Evolutionary conservation across 2,329 filamentous ascomycete genomes (phyloP), one percentile per base, ranked within the genome.

Genomic region (Colletotrichum tanaceti): DNA sequence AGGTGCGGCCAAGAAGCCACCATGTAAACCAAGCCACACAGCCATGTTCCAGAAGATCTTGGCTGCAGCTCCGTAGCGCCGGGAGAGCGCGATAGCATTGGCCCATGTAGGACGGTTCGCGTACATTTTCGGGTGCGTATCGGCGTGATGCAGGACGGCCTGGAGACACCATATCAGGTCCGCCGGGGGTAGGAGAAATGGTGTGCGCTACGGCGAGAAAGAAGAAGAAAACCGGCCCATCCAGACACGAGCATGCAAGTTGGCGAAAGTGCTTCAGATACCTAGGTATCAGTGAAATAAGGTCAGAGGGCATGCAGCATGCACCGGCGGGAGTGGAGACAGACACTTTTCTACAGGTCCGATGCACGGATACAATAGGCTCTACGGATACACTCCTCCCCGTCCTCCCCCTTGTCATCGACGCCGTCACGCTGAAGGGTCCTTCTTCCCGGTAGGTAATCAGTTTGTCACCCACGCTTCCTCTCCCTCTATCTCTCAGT

Each of bases 41-140:
- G 49, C 65, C 62, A 55, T 65, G 55, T 68, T 65, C 65, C 55
- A 61, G 65, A 60, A 65, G 65, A 60, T 11, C 65, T 66, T 68
- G 63, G 66, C 66, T 57, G 50, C 62, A 66, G 49, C 43, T 61
- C 66, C 55, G 55, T 68, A 68, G 62, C 49, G 55, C 62, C 66
- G 63, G 66, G 66, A 57, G 55, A 43, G 49, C 5, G 43, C 38
- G 16, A 24, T 32, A 44, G 50, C 55, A 55, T 49, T 55, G 57
- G 61, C 9, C 38, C 32, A 24, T 49, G 47, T 47, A 32, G 35
- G 38, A 22, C 14, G 22, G 13, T 18, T 63, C 55, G 55, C 28
- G 10, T 47, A 38, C 14, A 18, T 14, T 41, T 18, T 32, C 13
- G 14, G 24, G 13, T 63, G 18, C 20, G 38, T 53, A 32, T 22